Conservation (phyloP, 2,329 filamentous ascomycete genomes). For the Cladosporium sp. region DNA sequence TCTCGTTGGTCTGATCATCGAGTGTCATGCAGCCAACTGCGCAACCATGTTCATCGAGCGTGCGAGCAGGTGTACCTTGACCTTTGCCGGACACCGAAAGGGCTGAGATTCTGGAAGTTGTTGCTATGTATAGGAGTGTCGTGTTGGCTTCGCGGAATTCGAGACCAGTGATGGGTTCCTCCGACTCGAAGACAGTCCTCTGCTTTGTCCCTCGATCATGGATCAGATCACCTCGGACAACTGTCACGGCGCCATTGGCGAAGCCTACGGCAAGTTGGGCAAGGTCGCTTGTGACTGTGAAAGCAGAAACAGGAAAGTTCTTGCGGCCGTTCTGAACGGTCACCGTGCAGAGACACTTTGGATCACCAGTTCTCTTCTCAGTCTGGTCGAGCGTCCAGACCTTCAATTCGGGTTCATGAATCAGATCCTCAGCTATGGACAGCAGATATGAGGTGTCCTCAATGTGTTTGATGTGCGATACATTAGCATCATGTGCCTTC, state of each 20-base stretch:
- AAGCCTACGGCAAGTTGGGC: slow-evolving; percentile 94
- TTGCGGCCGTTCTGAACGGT: slow-evolving; percentile 85
- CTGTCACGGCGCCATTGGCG: slow-evolving; percentile 87
- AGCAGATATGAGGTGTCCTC: slow-evolving; percentile 81
- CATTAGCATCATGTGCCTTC: slow-evolving; percentile 74
- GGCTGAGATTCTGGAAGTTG: slow-evolving; percentile 80
- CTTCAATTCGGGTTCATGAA: slow-evolving; percentile 81
- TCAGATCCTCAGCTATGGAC: slow-evolving; percentile 82
- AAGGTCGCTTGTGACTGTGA: slow-evolving; percentile 80
- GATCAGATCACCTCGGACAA: slow-evolving; percentile 89
- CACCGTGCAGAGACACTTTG: slow-evolving; percentile 81
- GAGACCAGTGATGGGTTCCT: slow-evolving; percentile 91
- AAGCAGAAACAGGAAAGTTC: slow-evolving; percentile 92
- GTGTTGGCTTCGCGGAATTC: slow-evolving; percentile 63
- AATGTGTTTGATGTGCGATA: slow-evolving; percentile 90
- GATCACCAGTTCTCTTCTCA: slow-evolving; percentile 88
- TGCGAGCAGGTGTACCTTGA: slow-evolving; percentile 82
- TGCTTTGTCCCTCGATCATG: slow-evolving; percentile 94
- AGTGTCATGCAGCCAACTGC: slow-evolving; percentile 93
- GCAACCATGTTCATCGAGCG: slow-evolving; percentile 84
- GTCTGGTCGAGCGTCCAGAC: slow-evolving; percentile 96
- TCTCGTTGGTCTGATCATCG: slow-evolving; percentile 72
- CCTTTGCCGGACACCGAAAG: slow-evolving; percentile 82
- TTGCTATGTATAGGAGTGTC: slow-evolving; percentile 86
- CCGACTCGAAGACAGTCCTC: slow-evolving; percentile 90